Conservation (phyloP, 1,284 basidiomycete genomes). For the Crocinoboletus sp. region DNA sequence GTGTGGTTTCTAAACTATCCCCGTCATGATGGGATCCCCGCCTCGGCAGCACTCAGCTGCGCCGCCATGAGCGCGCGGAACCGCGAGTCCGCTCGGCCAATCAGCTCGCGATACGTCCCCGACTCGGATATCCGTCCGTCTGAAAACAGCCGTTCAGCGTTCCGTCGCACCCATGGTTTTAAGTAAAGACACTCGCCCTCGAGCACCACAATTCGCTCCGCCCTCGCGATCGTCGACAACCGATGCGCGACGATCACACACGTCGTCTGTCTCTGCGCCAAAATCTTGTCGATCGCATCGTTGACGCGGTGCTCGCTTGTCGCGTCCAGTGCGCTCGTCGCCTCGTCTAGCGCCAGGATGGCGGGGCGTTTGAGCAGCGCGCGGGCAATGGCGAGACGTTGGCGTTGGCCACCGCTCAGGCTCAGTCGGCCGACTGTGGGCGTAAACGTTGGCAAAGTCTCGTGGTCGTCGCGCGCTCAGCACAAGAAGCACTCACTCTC, state of each 20-base stretch:
- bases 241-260: conserved; percentile 90
- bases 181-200: conserved; percentile 72
- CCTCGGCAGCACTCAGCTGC: conserved; percentile 59
- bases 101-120: conserved; percentile 78
- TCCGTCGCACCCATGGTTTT: too few relatives aligned
- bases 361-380: conserved; percentile 83
- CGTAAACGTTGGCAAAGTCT: too few relatives aligned
- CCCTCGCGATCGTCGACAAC: conserved; percentile 78
- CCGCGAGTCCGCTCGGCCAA: conserved; percentile 61
- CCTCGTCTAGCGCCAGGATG: conserved; percentile 80
- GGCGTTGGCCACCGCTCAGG: conserved; percentile 72
- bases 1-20: too few relatives aligned
- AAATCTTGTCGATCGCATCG: conserved; percentile 86
- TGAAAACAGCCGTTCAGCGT: conserved; percentile 19
- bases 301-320: conserved; percentile 86
- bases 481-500: conserved; percentile 40
- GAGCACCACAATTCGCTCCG: conserved; percentile 82
- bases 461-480: too few relatives aligned
- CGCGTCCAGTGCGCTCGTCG: conserved; percentile 83
- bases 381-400: conserved; percentile 73
- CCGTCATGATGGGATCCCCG: conserved; percentile 9
- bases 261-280: conserved; percentile 72
- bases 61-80: conserved; percentile 86
- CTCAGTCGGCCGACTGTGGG: conserved; percentile 66
- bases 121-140: conserved; percentile 81